A percentile compares a stretch with the other conserved stretches of the same genome.
Conservation (phyloP, 1,139 yeast species). For the Petasospora fabianii region DNA sequence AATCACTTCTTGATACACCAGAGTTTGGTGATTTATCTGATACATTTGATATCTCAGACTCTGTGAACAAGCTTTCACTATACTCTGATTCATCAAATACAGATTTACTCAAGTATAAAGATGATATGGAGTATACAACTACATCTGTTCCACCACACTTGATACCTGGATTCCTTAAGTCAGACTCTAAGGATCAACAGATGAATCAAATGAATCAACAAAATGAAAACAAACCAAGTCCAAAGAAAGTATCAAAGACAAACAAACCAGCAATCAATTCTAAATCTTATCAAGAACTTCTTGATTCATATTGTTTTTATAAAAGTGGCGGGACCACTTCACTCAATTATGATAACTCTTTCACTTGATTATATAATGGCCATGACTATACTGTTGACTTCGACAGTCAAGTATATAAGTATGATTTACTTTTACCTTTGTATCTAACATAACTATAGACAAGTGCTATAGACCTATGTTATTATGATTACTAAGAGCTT, state of each 20-base stretch:
- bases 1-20: conserved; percentile 17
- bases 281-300: conserved; percentile 60
- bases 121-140: conserved; percentile 8
- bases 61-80: conserved; percentile 17
- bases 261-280: conserved; percentile 46
- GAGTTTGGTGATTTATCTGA: conserved; percentile 16
- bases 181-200: background rate
- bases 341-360: too few relatives aligned
- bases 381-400: conserved; percentile 1
- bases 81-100: conserved; percentile 15
- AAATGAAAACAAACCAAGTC: conserved; percentile 1
- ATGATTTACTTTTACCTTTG: too few relatives aligned
- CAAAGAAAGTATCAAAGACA: conserved; percentile 2
- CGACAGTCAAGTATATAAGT: background rate
- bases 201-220: background rate
- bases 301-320: conserved; percentile 73
- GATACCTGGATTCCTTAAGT: conserved; percentile 5
- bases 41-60: conserved; percentile 15
- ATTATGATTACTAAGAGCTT: too few relatives aligned
- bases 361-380: conserved; percentile 8
- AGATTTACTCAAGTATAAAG: conserved; percentile 13
- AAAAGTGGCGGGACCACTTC: conserved; percentile 17
- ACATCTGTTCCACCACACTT: conserved; percentile 11
- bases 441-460: too few relatives aligned
- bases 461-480: too few relatives aligned